A percentile compares a stretch with the other conserved stretches of the same genome.
Evolutionary conservation across 1,139 yeast species (phyloP).

Genomic region (Komagataea norvegica): DNA sequence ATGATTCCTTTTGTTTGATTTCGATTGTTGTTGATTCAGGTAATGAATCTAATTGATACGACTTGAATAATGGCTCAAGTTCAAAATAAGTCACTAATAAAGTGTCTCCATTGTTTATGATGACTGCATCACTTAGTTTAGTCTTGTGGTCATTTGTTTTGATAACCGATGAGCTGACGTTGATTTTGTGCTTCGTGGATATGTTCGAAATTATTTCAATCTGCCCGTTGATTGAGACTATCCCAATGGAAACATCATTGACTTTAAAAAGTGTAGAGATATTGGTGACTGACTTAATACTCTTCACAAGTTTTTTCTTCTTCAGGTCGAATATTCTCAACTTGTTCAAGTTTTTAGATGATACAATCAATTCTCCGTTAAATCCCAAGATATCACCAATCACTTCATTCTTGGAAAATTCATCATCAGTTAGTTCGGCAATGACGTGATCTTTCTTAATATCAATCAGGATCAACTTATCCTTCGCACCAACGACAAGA

Average conservation of each 20-base stretch:
- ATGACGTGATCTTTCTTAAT: background rate
- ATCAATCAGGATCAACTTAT: background rate
- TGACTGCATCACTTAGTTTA: slow-evolving; percentile 9
- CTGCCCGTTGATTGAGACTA: slow-evolving; percentile 32
- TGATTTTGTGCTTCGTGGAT: background rate
- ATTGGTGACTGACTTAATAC: slow-evolving; percentile 15
- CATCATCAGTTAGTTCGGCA: background rate
- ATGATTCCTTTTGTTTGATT: slow-evolving; percentile 11
- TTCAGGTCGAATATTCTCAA: background rate
- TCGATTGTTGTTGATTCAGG: slow-evolving; percentile 13
- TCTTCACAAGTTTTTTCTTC: background rate
- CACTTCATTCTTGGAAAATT: background rate
- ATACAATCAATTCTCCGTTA: background rate
- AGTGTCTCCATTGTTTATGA: background rate
- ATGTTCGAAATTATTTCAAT: slow-evolving; percentile 30
- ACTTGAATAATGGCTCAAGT: slow-evolving; percentile 21
- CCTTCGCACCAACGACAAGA: background rate
- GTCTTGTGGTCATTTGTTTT: slow-evolving; percentile 18
- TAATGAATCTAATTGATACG: slow-evolving; percentile 17
- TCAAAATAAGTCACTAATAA: slow-evolving; percentile 21
- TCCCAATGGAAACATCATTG: slow-evolving; percentile 9
- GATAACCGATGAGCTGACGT: slow-evolving; percentile 19
- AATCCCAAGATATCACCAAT: background rate
- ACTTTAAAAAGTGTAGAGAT: slow-evolving; percentile 17
- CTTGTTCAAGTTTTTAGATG: background rate